Conservation (phyloP, 768 basidiomycete species). For the Podaxis rugospora region DNA sequence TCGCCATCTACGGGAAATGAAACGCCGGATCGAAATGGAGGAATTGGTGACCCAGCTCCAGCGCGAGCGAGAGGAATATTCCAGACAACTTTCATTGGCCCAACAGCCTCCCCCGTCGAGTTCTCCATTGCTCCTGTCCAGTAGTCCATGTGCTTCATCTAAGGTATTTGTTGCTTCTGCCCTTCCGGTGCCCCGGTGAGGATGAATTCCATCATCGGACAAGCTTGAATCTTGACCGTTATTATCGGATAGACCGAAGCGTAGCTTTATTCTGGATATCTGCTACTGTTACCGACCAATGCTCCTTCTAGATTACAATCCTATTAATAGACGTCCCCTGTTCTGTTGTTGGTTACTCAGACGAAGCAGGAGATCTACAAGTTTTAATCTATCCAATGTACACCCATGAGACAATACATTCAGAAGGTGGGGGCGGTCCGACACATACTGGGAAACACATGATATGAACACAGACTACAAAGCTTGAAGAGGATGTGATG, state of each 20-base stretch:
- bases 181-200: neutral
- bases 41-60: conserved; percentile 8
- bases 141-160: conserved; percentile 6
- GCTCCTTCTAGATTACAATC: neutral
- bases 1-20: conserved; percentile 4
- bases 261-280: neutral
- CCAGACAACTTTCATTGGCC: neutral
- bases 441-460: neutral
- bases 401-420: neutral
- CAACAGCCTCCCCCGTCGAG: neutral
- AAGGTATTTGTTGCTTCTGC: neutral
- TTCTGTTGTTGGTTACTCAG: neutral
- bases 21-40: conserved; percentile 11
- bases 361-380: neutral
- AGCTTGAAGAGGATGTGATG: conserved; percentile 1
- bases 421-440: neutral
- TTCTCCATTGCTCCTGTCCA: conserved; percentile 8
- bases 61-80: conserved; percentile 6
- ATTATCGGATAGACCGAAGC: neutral
- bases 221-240: neutral
- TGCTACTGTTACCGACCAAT: neutral
- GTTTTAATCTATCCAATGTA: neutral
- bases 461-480: neutral
- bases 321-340: neutral
- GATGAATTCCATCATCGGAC: neutral